Evolutionary conservation across 1,284 basidiomycete species (phyloP).

Genomic region (Anthracocystis panici-leucophaei): DNA sequence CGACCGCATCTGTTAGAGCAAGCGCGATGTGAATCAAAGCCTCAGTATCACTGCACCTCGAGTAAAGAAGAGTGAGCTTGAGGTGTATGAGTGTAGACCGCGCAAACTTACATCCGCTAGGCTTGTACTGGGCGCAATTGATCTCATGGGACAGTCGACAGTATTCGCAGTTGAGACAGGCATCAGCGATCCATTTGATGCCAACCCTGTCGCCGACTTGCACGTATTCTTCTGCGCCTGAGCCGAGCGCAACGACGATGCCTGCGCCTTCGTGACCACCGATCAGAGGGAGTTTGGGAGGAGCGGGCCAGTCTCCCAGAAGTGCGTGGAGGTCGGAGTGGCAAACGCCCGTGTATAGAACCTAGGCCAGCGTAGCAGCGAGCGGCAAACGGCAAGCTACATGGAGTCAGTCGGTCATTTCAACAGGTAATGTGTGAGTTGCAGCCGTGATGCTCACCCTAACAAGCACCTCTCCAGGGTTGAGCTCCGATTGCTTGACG

Average conservation of each 20-base stretch:
- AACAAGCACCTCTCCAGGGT: constrained; percentile 83
- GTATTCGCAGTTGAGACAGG: constrained; percentile 79
- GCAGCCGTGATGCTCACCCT: constrained; percentile 72
- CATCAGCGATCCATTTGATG: constrained; percentile 77
- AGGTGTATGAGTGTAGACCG: background rate
- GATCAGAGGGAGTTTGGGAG: constrained; percentile 78
- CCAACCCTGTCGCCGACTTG: constrained; percentile 83
- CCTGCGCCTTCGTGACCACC: constrained; percentile 83
- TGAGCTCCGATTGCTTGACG: constrained; percentile 72
- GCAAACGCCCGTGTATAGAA: constrained; percentile 50
- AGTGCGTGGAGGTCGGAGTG: constrained; percentile 55
- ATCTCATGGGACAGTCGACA: constrained; percentile 81
- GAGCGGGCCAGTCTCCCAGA: constrained; percentile 66
- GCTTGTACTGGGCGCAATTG: constrained; percentile 64
- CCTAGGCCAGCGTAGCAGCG: constrained; percentile 6
- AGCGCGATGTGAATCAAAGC: background rate
- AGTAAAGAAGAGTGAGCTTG: background rate
- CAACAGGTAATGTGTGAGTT: background rate
- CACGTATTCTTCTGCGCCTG: constrained; percentile 75
- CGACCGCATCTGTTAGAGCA: constrained; percentile 71
- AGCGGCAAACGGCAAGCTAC: background rate
- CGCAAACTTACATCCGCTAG: constrained; percentile 70
- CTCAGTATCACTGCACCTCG: background rate
- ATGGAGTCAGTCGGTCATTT: background rate
- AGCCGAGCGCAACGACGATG: constrained; percentile 80